phyloP scores from a whole-genome alignment of 1,284 basidiomycete species.

The Schizopora paradoxa region DNA sequence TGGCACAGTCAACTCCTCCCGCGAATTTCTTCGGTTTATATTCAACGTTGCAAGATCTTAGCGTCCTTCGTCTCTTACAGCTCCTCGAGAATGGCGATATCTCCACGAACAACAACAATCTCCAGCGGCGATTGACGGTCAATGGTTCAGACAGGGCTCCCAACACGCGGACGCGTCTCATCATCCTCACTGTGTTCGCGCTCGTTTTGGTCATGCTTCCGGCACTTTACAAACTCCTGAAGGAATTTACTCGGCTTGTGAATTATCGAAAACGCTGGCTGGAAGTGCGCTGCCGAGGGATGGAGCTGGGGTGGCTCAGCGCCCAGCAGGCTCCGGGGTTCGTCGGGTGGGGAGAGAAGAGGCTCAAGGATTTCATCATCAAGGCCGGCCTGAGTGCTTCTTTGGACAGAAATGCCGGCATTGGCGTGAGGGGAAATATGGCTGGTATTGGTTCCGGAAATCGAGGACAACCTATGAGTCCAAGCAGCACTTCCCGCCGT shows the following conservation, averaged over 20 bases:
- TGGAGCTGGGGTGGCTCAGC: constrained; percentile 73
- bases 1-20: constrained; percentile 44
- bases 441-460: constrained; percentile 14
- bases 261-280: constrained; percentile 56
- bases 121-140: constrained; percentile 32
- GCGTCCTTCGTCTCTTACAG: constrained; percentile 62
- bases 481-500: not conserved
- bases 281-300: constrained; percentile 53
- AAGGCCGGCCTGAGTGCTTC: constrained; percentile 58
- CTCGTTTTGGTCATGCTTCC: constrained; percentile 59
- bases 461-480: constrained; percentile 10
- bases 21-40: constrained; percentile 52
- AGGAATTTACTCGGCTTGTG: constrained; percentile 54
- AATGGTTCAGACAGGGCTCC: constrained; percentile 37
- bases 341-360: constrained; percentile 65
- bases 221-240: constrained; percentile 58
- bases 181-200: constrained; percentile 59
- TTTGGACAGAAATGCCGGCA: constrained; percentile 31
- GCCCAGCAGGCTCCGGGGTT: constrained; percentile 53
- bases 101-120: constrained; percentile 28
- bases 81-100: constrained; percentile 48
- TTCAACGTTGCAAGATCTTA: constrained; percentile 69
- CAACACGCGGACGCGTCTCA: constrained; percentile 52
- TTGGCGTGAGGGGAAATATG: constrained; percentile 13
- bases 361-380: constrained; percentile 61